These are phyloP conservation scores for Vigna trinervia DNA, from an alignment of 306 rosid species.

Conservation along the genomic window DNA sequence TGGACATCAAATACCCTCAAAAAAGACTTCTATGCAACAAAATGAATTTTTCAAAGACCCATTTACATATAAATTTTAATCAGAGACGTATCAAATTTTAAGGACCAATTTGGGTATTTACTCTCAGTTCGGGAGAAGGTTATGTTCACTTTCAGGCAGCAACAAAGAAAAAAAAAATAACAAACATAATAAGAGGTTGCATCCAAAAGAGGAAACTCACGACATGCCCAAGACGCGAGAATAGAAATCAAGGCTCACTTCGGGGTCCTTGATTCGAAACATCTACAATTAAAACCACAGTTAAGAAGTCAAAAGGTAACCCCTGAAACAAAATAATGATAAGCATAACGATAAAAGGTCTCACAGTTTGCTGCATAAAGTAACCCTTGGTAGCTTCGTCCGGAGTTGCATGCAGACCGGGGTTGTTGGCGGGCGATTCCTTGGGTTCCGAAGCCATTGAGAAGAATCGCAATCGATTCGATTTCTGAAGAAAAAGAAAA, in stretches of 20 bases:
- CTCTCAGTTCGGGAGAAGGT: neutral
- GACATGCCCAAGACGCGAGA: slow-evolving; percentile 97
- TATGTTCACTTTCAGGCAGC: slow-evolving; percentile 13
- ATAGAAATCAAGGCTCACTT: slow-evolving; percentile 89
- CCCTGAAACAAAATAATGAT: slow-evolving; percentile 10
- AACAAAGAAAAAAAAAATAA: neutral
- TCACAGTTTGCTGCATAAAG: slow-evolving; percentile 92
- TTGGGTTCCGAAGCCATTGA: slow-evolving; percentile 81
- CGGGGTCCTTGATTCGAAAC: slow-evolving; percentile 94
- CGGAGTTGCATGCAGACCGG: slow-evolving; percentile 69
- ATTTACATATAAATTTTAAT: too few relatives aligned
- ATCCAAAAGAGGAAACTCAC: slow-evolving; percentile 56
- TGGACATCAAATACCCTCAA: too few relatives aligned
- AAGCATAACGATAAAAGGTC: slow-evolving; percentile 14
- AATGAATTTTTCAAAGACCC: too few relatives aligned
- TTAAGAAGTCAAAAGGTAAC: neutral
- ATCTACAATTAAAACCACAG: slow-evolving; percentile 49
- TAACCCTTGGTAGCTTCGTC: slow-evolving; percentile 88
- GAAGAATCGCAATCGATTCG: slow-evolving; percentile 53
- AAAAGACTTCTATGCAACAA: too few relatives aligned
- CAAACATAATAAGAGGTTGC: neutral
- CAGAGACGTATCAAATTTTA: too few relatives aligned
- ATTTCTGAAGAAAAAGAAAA: slow-evolving; percentile 47
- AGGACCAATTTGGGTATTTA: too few relatives aligned
- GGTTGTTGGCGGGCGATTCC: slow-evolving; percentile 77